phyloP scores from a whole-genome alignment of 257 asterid genomes.

The Solanum medicagineum region DNA sequence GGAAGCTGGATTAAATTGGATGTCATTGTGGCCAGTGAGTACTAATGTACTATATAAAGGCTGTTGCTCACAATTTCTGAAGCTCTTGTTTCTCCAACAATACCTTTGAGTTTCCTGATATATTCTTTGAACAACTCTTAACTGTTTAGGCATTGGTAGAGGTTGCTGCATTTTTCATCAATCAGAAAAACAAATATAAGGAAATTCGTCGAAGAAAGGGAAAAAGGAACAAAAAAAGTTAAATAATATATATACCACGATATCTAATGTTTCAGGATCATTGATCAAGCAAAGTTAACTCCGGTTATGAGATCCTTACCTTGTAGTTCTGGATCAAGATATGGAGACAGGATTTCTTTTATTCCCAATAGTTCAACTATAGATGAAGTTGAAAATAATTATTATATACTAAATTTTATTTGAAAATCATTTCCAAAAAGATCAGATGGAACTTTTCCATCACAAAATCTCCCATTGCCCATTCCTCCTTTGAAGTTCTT shows the following conservation, averaged over 20 bases:
- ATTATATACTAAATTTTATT: no score
- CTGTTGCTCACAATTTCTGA: background rate
- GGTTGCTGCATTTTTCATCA: background rate
- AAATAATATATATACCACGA: slow-evolving; percentile 12
- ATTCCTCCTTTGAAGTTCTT: no score
- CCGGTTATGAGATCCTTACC: slow-evolving; percentile 53
- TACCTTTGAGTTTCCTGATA: background rate
- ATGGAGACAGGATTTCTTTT: slow-evolving; percentile 32
- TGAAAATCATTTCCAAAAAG: no score
- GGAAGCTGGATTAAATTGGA: background rate
- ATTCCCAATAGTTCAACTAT: slow-evolving; percentile 44
- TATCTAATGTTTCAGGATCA: slow-evolving; percentile 38
- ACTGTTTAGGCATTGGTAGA: slow-evolving; percentile 1
- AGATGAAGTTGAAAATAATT: no score
- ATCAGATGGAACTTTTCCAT: slow-evolving; percentile 34
- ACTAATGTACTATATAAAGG: background rate
- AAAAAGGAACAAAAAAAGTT: background rate
- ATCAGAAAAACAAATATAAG: background rate
- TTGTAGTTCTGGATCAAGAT: slow-evolving; percentile 34
- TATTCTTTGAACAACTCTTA: slow-evolving; percentile 12
- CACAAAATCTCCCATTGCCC: background rate
- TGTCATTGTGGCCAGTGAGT: slow-evolving; percentile 10
- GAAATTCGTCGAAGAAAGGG: background rate
- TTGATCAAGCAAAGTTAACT: slow-evolving; percentile 51
- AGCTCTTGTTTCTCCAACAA: slow-evolving; percentile 13